A percentile compares a stretch with the other conserved stretches of the same genome.
Evolutionary conservation across 768 basidiomycete species (phyloP).

Genomic region (Termitomyces sp.): DNA sequence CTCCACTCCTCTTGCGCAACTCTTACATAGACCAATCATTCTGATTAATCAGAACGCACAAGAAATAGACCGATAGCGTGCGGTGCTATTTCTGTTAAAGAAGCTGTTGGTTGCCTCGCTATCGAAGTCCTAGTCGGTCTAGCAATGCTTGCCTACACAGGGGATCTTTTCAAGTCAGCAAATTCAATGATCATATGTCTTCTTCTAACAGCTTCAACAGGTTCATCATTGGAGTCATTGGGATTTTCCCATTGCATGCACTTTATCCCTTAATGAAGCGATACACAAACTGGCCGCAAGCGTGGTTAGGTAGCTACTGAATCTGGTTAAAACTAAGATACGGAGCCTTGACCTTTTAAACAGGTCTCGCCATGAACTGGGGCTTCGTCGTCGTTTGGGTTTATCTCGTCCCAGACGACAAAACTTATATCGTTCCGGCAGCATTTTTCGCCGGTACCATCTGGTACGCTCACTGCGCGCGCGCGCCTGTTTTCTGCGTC

Average conservation of each 20-base stretch:
- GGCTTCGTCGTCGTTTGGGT: conserved; percentile 18
- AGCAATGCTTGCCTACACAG: neutral
- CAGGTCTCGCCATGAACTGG: conserved; percentile 25
- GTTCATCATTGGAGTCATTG: conserved; percentile 15
- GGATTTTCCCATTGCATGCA: conserved; percentile 21
- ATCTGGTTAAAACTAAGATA: neutral
- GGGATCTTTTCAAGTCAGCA: conserved; percentile 1
- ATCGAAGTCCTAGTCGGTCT: neutral
- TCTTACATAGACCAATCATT: neutral
- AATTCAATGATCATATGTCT: neutral
- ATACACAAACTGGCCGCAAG: conserved; percentile 38
- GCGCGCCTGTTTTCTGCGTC: neutral
- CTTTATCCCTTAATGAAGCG: conserved; percentile 41
- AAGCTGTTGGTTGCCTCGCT: conserved; percentile 21
- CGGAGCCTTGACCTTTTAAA: neutral
- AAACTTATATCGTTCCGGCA: neutral
- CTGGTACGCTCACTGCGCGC: neutral
- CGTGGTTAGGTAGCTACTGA: conserved; percentile 26
- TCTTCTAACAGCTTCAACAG: conserved; percentile 5
- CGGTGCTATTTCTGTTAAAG: conserved; percentile 22
- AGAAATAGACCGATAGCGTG: conserved; percentile 26
- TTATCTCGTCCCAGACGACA: conserved; percentile 8
- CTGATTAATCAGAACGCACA: conserved; percentile 22
- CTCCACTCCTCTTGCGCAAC: neutral
- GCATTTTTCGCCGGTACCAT: conserved; percentile 7